Evolutionary conservation across 1,139 yeast species (phyloP), one percentile per base, ranked within the genome.

Genomic region (Komagataea norvegica): DNA sequence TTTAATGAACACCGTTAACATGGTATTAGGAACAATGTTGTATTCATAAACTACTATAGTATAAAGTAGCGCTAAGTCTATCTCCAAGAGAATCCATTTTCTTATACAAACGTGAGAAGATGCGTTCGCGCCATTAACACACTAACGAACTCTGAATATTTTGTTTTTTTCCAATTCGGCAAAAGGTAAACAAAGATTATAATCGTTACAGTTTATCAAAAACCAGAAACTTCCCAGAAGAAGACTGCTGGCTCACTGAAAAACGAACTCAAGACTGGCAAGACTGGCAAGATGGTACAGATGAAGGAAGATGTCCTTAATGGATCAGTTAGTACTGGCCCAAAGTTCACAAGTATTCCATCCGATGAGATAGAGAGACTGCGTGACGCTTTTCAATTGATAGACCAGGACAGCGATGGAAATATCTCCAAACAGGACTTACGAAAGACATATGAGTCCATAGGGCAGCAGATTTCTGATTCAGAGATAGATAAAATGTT

Each of bases 401-500:
- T 89, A n/a, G 97, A 89, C 54, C 85, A 85, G 26, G 93, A 88
- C 44, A 79, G 85, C 26, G 91, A 87, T 51, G 87, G 91, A 2
- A 55, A 61, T 8, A 77, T 89, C 33, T 67, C 82, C 1, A 57
- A 64, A 19, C 64, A 64, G 2, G 96, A 89, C 56, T 55, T 89
- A 45, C 63, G 64, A 29, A 70, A 72, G 27, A 66, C 84, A 42
- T 71, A 80, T 49, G 65, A 71, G 53, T 77, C 62, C 36, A 70
- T 64, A 63, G 87, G 59, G 52, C 61, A 68, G n/a, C 51, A 54
- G 2, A 47, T 57, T 13, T 54, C 62, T 5, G 62, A 62, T 11
- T 59, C 60, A 0, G 72, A 75, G 52, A 52, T 83, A 25, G 53
- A 61, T 1, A 40, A 57, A 25, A 77, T 85, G 80, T 60, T 86